Base-by-base conservation (phyloP, 768 basidiomycete genomes). In the Suillus plorans region DNA sequence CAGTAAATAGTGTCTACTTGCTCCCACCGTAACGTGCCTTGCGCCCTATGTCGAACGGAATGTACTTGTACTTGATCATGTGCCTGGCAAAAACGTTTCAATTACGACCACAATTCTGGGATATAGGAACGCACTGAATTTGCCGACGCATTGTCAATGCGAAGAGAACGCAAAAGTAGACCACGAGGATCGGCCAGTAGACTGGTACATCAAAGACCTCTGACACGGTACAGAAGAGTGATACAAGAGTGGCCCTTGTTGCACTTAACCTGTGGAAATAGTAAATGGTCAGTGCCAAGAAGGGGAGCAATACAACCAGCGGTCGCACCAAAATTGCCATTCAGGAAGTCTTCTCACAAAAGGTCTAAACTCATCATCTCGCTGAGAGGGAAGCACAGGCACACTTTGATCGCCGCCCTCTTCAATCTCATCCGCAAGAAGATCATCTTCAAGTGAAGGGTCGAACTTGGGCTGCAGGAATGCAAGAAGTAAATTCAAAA, bases 401-500 rank as follows among this genome's bases (percentile, higher is more conserved):
- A 82, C 82, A 5, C 81, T 76, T 10, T 74, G 74, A 36, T 83
- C 85, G n/a, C 90, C 92, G 22, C 96, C 97, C 74, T 94, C 96
- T 71, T 99, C 97, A 22, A 97, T 91, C 73, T 98, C 96, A 69
- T 96, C 92, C 2, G 95, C 97, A 67, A 94, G 83, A 14, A 98
- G 81, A 75, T 99, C 97, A 55, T 94, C 94, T 68, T 95, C 91
- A 39, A 98, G 80, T 2, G 96, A 97, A 0, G 97, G 97, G 78
- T 99, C 97, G 76, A 99, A 99, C 76, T 91, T 93, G 41, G 97
- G 97, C 81, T 98, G 96, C 20, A 99, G 83, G 83, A 99, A 99
- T 2, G 97, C 97, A 69, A 99, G 85, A 62, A 99, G 88, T 61
- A 99, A 87, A 80, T 99, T 97, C 65, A 98, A 85, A 67, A 97